Conservation (phyloP, 768 basidiomycete species). For the Coprinellus aureogranulatus region DNA sequence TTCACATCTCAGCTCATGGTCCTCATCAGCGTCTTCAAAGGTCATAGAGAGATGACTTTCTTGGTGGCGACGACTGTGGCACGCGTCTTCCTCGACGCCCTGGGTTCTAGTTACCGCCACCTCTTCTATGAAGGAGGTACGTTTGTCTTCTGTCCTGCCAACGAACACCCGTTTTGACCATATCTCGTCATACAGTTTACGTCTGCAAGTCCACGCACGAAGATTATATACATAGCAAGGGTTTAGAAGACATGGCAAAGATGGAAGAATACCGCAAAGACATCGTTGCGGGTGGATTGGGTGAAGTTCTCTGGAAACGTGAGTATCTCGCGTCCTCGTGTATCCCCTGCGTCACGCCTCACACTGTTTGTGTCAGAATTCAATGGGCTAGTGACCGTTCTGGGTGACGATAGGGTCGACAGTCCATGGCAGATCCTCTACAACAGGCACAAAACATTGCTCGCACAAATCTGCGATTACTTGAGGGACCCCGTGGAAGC, state of each 20-base stretch:
- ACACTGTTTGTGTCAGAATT: too few relatives aligned
- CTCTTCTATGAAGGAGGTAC: background rate
- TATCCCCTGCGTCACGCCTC: too few relatives aligned
- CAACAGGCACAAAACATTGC: background rate
- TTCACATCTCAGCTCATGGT: background rate
- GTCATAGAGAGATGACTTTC: background rate
- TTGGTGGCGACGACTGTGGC: background rate
- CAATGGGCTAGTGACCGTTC: background rate
- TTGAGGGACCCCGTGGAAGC: constrained; percentile 54
- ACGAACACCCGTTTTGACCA: background rate
- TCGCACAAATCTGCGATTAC: constrained; percentile 32
- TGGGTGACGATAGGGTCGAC: background rate
- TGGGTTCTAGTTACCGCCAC: background rate
- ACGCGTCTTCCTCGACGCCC: background rate
- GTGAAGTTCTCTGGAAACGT: constrained; percentile 54
- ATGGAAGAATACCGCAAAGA: constrained; percentile 65
- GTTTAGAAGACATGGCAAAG: constrained; percentile 58
- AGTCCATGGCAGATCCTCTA: background rate
- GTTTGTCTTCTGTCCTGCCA: background rate
- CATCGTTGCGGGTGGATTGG: constrained; percentile 64
- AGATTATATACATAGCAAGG: constrained; percentile 62
- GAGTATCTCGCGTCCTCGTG: constrained; percentile 24
- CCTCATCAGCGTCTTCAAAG: background rate
- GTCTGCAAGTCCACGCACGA: constrained; percentile 65
- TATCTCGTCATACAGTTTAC: constrained; percentile 46